Conservation (phyloP, 257 asterid species). For the Ilex aquifolium region DNA sequence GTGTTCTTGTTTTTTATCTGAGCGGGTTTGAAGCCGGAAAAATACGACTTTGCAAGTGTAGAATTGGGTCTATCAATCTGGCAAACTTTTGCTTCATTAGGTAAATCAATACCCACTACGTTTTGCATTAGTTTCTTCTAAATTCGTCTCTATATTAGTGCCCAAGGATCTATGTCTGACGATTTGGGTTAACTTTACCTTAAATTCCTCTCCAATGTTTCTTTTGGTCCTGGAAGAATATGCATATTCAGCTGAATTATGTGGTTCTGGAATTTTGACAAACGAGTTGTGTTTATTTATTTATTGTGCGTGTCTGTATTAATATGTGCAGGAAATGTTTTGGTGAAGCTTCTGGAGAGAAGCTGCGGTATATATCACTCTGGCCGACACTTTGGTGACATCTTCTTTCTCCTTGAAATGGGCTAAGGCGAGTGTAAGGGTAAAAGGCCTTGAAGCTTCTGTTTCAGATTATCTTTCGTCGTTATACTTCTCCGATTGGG, state of each 20-base stretch:
- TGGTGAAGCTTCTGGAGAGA: conserved; percentile 50
- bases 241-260: background rate
- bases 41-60: no score
- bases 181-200: background rate
- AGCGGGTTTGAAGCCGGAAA: background rate
- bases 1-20: no score
- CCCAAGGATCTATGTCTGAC: conserved; percentile 4
- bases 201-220: background rate
- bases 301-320: background rate
- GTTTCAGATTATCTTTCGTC: conserved; percentile 17
- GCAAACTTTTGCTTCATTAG: conserved; percentile 15
- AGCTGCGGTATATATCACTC: conserved; percentile 42
- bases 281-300: no score
- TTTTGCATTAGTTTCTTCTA: no score
- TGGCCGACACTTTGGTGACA: conserved; percentile 45
- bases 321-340: conserved; percentile 34
- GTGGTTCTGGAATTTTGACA: conserved; percentile 4
- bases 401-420: conserved; percentile 28
- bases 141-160: background rate
- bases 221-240: no score
- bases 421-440: conserved; percentile 28
- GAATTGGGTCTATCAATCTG: conserved; percentile 3
- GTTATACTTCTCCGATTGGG: conserved; percentile 26
- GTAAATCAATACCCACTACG: conserved; percentile 4
- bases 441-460: conserved; percentile 24